Evolutionary conservation across 225 moss, liverwort and hornwort genomes (phyloP).

Genomic region (Ulota crispa): DNA sequence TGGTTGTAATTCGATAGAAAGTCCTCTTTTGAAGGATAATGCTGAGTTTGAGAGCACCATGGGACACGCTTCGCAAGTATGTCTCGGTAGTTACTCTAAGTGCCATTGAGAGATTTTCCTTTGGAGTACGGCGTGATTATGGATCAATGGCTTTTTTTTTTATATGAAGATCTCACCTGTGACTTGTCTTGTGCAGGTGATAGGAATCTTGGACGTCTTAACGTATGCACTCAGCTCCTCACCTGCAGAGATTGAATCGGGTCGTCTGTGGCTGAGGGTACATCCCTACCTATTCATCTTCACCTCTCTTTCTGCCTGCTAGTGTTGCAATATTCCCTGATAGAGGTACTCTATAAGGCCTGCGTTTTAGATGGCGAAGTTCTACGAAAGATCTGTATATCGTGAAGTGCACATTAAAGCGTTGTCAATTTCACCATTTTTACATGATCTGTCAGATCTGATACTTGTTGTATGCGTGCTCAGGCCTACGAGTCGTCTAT

Average conservation of each 20-base stretch:
- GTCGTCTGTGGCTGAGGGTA: slow-evolving; percentile 92
- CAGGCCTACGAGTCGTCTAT: slow-evolving; percentile 85
- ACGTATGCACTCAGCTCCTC: slow-evolving; percentile 66
- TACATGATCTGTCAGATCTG: slow-evolving; percentile 12
- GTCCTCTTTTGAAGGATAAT: background rate
- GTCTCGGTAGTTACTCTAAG: background rate
- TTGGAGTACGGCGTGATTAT: background rate
- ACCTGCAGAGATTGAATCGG: slow-evolving; percentile 74
- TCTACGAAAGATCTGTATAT: background rate
- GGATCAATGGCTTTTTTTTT: background rate
- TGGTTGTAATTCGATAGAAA: background rate
- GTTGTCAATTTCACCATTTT: background rate
- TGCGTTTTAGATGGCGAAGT: background rate
- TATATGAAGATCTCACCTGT: background rate
- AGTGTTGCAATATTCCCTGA: background rate
- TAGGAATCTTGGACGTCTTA: slow-evolving; percentile 85
- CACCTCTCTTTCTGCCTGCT: background rate
- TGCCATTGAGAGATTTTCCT: background rate
- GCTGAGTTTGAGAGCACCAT: background rate
- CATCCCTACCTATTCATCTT: slow-evolving; percentile 16
- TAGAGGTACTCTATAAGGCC: background rate
- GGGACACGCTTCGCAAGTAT: background rate
- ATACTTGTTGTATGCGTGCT: slow-evolving; percentile 22
- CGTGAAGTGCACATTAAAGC: background rate
- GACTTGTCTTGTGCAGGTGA: slow-evolving; percentile 54